These are phyloP conservation scores for Tritrichomonas musculus DNA, from an alignment of 208 protist species.

Conservation along the genomic window DNA sequence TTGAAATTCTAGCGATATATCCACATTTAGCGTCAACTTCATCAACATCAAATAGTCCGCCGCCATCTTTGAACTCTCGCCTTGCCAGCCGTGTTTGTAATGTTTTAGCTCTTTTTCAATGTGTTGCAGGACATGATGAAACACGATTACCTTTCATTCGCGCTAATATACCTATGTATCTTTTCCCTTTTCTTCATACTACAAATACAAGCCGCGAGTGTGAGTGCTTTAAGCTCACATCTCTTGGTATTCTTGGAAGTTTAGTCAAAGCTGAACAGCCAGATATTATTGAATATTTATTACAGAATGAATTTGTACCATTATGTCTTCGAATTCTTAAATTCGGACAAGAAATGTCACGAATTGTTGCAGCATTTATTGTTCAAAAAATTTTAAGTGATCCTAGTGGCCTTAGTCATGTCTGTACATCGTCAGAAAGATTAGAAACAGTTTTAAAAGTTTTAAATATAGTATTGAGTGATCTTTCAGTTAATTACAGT, in stretches of 20 bases:
- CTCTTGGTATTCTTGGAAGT: slow-evolving; percentile 94
- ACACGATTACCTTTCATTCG: slow-evolving; percentile 86
- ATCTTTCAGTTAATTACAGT: neutral
- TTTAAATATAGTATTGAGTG: neutral
- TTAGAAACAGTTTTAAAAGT: neutral
- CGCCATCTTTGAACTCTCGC: neutral
- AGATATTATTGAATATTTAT: slow-evolving; percentile 90
- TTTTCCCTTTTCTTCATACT: slow-evolving; percentile 97
- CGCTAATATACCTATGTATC: slow-evolving; percentile 94
- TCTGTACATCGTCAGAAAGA: slow-evolving; percentile 79
- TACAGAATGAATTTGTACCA: slow-evolving; percentile 97
- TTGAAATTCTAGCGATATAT: slow-evolving; percentile 92
- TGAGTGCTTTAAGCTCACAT: slow-evolving; percentile 96
- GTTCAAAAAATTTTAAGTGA: slow-evolving; percentile 96
- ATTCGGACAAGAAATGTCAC: slow-evolving; percentile 79
- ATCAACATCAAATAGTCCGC: neutral
- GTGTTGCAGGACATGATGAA: slow-evolving; percentile 86
- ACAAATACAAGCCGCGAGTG: slow-evolving; percentile 70
- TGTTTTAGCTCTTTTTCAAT: slow-evolving; percentile 93
- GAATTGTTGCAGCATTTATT: slow-evolving; percentile 96
- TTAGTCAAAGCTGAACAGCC: slow-evolving; percentile 80
- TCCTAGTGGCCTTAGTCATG: slow-evolving; percentile 86
- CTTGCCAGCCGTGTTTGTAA: slow-evolving; percentile 65
- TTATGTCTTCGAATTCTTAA: slow-evolving; percentile 97
- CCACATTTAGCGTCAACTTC: slow-evolving; percentile 68